A percentile compares a stretch with the other conserved stretches of the same genome.
Conservation (phyloP, 495 filamentous ascomycete species). For the Neurospora sp. region DNA sequence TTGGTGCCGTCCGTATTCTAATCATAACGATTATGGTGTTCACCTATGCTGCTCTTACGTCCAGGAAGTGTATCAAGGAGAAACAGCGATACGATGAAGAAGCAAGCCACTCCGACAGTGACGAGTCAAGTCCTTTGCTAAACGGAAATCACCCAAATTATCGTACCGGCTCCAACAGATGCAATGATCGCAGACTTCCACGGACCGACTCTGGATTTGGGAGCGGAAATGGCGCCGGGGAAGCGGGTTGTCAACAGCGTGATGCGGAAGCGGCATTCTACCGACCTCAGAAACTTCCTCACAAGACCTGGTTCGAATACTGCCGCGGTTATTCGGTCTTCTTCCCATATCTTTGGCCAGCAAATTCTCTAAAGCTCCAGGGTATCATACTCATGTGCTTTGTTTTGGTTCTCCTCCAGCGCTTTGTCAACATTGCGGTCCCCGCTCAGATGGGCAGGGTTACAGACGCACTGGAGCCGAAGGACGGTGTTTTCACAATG, state of each 20-base stretch:
- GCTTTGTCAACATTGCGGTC: constrained; percentile 70
- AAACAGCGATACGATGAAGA: constrained; percentile 30
- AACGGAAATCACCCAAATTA: constrained; percentile 22
- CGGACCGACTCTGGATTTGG: constrained; percentile 14
- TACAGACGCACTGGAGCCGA: constrained; percentile 49
- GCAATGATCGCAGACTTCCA: constrained; percentile 1
- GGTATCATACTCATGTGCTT: constrained; percentile 72
- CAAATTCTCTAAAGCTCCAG: constrained; percentile 61
- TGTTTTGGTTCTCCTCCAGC: constrained; percentile 61
- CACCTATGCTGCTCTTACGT: constrained; percentile 28
- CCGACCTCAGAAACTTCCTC: constrained; percentile 35
- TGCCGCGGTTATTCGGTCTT: constrained; percentile 77
- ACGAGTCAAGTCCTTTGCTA: constrained; percentile 42
- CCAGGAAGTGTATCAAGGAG: constrained; percentile 22
- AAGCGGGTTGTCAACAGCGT: constrained; percentile 23
- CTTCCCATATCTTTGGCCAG: constrained; percentile 91
- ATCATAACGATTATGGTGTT: constrained; percentile 25
- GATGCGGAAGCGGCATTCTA: constrained; percentile 43
- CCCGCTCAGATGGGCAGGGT: constrained; percentile 68
- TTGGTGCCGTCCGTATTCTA: constrained; percentile 33
- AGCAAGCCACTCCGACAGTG: constrained; percentile 31
- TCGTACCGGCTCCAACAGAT: constrained; percentile 22
- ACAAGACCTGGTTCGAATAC: constrained; percentile 56
- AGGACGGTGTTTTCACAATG: constrained; percentile 3
- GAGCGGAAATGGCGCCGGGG: constrained; percentile 14